phyloP scores from a whole-genome alignment of 805 yeast genomes.

The Kazachstania psychrophila region DNA sequence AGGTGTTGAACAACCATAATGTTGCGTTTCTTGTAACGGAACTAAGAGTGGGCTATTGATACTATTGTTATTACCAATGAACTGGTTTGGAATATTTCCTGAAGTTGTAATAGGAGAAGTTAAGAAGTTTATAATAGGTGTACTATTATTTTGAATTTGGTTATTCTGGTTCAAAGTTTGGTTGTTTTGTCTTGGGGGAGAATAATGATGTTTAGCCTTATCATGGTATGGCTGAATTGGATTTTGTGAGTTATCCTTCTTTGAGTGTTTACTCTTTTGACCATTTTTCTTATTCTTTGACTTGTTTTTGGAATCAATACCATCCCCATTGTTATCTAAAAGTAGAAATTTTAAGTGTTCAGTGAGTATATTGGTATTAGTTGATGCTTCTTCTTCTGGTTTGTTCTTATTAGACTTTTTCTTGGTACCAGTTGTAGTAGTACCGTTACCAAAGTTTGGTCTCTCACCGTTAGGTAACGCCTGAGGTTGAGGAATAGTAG shows the following conservation, averaged over 20 bases:
- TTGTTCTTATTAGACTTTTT: neutral
- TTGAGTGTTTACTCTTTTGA: neutral
- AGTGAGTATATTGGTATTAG: slow-evolving; percentile 2
- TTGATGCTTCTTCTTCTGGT: slow-evolving; percentile 1
- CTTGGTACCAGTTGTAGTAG: neutral
- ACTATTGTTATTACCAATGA: too few relatives aligned
- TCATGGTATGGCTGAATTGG: too few relatives aligned
- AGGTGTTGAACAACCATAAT: too few relatives aligned
- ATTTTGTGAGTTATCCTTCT: too few relatives aligned
- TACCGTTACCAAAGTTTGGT: slow-evolving; percentile 26
- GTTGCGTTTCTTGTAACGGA: too few relatives aligned
- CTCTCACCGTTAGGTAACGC: slow-evolving; percentile 27
- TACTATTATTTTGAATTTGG: neutral
- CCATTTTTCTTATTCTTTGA: neutral
- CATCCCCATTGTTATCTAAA: slow-evolving; percentile 1
- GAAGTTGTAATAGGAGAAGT: slow-evolving; percentile 10
- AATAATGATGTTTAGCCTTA: too few relatives aligned
- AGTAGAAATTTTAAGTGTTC: slow-evolving; percentile 6
- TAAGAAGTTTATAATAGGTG: slow-evolving; percentile 9
- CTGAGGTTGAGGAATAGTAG: slow-evolving; percentile 22
- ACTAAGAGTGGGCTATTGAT: too few relatives aligned
- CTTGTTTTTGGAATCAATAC: neutral
- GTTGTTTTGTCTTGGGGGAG: too few relatives aligned
- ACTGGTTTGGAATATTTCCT: neutral
- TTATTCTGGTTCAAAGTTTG: neutral